Conservation (phyloP, 2,329 filamentous ascomycete genomes). For the Orbilia ellipsospora region DNA sequence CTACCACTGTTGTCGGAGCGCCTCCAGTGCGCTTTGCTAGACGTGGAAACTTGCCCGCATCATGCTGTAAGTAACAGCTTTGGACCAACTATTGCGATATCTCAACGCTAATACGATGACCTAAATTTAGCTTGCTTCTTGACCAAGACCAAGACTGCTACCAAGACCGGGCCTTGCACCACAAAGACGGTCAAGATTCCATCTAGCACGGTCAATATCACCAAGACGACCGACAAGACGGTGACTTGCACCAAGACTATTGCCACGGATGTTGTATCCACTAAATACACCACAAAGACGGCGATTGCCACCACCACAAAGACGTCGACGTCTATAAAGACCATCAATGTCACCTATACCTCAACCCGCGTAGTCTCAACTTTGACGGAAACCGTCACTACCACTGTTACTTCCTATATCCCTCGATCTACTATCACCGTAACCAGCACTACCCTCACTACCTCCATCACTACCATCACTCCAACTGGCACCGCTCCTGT, state of each 20-base stretch:
- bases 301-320: not conserved
- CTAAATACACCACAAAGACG: conserved; percentile 3
- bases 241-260: conserved; percentile 11
- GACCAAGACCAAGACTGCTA: conserved; percentile 3
- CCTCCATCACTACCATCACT: not conserved
- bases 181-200: conserved; percentile 10
- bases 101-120: not conserved
- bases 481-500: not conserved
- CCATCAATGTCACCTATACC: not conserved
- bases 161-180: not conserved
- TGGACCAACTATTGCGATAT: not conserved
- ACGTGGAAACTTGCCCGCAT: not conserved
- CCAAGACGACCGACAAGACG: not conserved
- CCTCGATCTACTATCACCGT: not conserved
- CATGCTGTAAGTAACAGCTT: not conserved
- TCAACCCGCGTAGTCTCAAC: not conserved
- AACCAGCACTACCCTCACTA: not conserved
- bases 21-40: not conserved
- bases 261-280: not conserved
- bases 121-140: not conserved
- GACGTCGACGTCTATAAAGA: not conserved
- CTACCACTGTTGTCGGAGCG: not conserved
- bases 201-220: not conserved
- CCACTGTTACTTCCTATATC: conserved; percentile 7
- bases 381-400: not conserved